Evolutionary conservation across 2,329 filamentous ascomycete genomes (phyloP), one percentile per base, ranked within the genome.

Genomic region (Ophiosphaerella narmari): DNA sequence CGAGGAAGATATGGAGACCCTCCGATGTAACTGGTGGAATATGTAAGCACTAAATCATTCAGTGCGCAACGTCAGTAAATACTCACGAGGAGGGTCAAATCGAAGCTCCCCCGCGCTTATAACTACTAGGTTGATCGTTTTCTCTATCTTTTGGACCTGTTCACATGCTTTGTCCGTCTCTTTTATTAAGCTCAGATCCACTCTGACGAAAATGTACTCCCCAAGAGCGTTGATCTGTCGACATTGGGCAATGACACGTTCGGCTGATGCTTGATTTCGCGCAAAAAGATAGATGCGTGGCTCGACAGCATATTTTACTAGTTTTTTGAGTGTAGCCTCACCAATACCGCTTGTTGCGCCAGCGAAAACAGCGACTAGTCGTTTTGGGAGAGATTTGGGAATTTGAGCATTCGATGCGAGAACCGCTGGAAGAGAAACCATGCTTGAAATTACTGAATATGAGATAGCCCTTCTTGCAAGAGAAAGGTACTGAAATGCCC

Each of bases 61-160:
- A 14, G 11, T 29, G 7, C 11, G 26, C 11, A 29, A 3, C 3
- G 26, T 29, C 7, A 11, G 7, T 4, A 29, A 29, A 32, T 12
- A 14, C 21, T 42, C 18, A 42, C 43, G 26, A 26, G 18, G 31
- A 5, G 32, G n/a, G 9, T 29, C 37, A 7, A 50, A 38, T 14
- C 12, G 32, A 7, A 46, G 12, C 37, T 67, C 65, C 2, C 81
- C 82, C 1, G 75, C 75, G 2, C 75, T 81, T 35, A 83, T 72
- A 55, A 84, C 80, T 0, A 85, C 64, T 4, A 84, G 64, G 63
- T 85, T 83, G 41, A 86, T 75, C 21, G 73, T 73, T 32, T 70
- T 66, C 60, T 85, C 82, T 50, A 76, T 78, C 14, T 65, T 60
- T 51, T 68, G 70, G 43, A 86, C 80, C 42, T 82, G 73, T 5